phyloP scores from a whole-genome alignment of 2,329 filamentous ascomycete species.

The Beauveria brongniartii region DNA sequence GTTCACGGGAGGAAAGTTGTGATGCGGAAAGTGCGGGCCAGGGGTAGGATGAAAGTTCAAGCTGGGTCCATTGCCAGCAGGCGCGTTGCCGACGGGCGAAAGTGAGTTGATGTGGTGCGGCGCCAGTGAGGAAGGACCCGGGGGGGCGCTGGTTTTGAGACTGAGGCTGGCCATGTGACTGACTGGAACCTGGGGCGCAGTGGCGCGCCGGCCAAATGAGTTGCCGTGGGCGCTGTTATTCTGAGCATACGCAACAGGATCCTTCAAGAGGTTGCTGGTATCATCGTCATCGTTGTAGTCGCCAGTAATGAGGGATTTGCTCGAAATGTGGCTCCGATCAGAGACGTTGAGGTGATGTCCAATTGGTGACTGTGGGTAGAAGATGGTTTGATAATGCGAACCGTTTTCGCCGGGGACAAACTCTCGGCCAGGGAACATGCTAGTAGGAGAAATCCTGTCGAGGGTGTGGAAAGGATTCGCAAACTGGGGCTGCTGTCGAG shows the following conservation, averaged over 20 bases:
- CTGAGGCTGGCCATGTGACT: slow-evolving; percentile 62
- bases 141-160: slow-evolving; percentile 53
- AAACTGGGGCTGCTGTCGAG: slow-evolving; percentile 51
- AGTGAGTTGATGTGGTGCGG: slow-evolving; percentile 39
- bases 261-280: slow-evolving; percentile 62
- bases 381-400: slow-evolving; percentile 52
- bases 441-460: slow-evolving; percentile 54
- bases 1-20: slow-evolving; percentile 77
- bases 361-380: slow-evolving; percentile 67
- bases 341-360: slow-evolving; percentile 50
- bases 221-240: slow-evolving; percentile 27
- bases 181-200: slow-evolving; percentile 64
- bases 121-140: slow-evolving; percentile 45
- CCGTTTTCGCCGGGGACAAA: slow-evolving; percentile 46
- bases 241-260: slow-evolving; percentile 66
- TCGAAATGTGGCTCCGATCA: slow-evolving; percentile 51
- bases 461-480: slow-evolving; percentile 50
- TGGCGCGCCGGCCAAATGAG: slow-evolving; percentile 52
- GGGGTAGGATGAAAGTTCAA: slow-evolving; percentile 27
- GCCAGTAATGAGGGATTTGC: slow-evolving; percentile 66
- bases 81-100: slow-evolving; percentile 42
- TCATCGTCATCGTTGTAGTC: slow-evolving; percentile 59
- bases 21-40: slow-evolving; percentile 46
- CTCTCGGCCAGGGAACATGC: slow-evolving; percentile 44
- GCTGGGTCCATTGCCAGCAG: slow-evolving; percentile 14